Base-by-base conservation (phyloP, 352 stramenopile species). In the Hyphochytrium catenoides region DNA sequence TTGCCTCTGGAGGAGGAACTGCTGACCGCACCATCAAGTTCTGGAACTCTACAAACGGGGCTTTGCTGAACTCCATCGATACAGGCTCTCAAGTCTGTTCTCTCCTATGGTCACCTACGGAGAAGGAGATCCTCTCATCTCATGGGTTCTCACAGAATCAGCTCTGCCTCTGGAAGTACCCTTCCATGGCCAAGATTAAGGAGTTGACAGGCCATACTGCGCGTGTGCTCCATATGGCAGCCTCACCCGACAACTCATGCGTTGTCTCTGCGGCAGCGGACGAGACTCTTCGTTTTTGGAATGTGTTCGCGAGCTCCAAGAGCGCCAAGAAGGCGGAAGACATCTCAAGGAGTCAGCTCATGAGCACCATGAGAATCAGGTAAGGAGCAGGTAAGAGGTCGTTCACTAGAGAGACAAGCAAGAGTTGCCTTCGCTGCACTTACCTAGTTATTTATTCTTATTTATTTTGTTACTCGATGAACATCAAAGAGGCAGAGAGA, bases 251-350 rank as follows among this genome's bases (percentile, higher is more conserved):
- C 56, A 86, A 86, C 36, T 60, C 67, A 11, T 94, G 79, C n/a
- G 87, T 98, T 20, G 81, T 96, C 11, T 97, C 90, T 0, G 90
- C 81, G 4, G 89, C 87, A 8, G 87, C 82, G 1, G 92, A 99
- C 48, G 92, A 99, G 63, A 98, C 90, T 3, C 57, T 99, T 35
- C 72, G 89, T 23, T 98, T 99, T 66, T 99, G 92, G 92, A 91
- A 97, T 43, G 70, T 98, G 4, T 98, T 99, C 52, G 87, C 67
- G 12, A 74, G 73, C 56, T 53, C 71, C 36, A 79, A 79, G 42
- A 52, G 54, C 16, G 60, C 52, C 22, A 79, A 76, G 40, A 50
- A n/a, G n/a, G n/a, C n/a, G n/a, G n/a, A n/a, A n/a, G n/a, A n/a
- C n/a, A n/a, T n/a, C n/a, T n/a, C n/a, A n/a, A n/a, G n/a, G n/a